These are phyloP conservation scores for Plenodomus lindquistii DNA, from an alignment of 2,329 filamentous ascomycete genomes.

Conservation along the genomic window DNA sequence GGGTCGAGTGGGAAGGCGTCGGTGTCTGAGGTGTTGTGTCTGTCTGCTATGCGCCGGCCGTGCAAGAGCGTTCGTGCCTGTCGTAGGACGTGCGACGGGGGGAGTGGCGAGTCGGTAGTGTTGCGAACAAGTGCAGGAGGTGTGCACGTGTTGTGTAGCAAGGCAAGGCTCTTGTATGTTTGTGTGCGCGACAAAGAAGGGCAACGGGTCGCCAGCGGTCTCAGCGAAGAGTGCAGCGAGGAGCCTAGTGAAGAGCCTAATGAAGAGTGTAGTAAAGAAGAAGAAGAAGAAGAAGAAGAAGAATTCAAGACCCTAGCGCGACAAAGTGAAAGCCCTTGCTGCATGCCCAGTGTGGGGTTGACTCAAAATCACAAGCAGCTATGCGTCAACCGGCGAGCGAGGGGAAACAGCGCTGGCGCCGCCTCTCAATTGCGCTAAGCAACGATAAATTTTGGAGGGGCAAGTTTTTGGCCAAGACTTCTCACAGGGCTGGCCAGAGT, in stretches of 20 bases:
- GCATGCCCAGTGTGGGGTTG: slow-evolving; percentile 33
- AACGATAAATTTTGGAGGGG: slow-evolving; percentile 32
- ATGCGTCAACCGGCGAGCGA: slow-evolving; percentile 30
- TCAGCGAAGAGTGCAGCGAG: slow-evolving; percentile 8
- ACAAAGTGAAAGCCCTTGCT: slow-evolving; percentile 22
- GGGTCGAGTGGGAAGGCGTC: slow-evolving; percentile 7
- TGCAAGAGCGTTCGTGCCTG: no score
- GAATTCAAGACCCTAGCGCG: slow-evolving; percentile 31
- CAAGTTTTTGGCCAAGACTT: slow-evolving; percentile 15
- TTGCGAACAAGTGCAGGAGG: no score
- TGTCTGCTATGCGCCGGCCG: not conserved
- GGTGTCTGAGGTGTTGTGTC: not conserved
- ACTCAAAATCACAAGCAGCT: slow-evolving; percentile 8
- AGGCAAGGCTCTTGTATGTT: no score
- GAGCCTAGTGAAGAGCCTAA: slow-evolving; percentile 11
- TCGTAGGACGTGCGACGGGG: not conserved
- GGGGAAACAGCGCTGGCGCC: no score
- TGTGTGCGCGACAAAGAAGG: slow-evolving; percentile 34
- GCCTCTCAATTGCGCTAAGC: slow-evolving; percentile 23
- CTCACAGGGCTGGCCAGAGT: no score
- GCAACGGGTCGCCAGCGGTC: slow-evolving; percentile 41
- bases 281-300: slow-evolving; percentile 14
- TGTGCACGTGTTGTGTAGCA: no score
- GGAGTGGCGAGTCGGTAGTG: no score
- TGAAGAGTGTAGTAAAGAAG: not conserved